Evolutionary conservation across 2,329 filamentous ascomycete genomes (phyloP), one percentile per base, ranked within the genome.

Genomic region (Emmonsiellopsis sp.): DNA sequence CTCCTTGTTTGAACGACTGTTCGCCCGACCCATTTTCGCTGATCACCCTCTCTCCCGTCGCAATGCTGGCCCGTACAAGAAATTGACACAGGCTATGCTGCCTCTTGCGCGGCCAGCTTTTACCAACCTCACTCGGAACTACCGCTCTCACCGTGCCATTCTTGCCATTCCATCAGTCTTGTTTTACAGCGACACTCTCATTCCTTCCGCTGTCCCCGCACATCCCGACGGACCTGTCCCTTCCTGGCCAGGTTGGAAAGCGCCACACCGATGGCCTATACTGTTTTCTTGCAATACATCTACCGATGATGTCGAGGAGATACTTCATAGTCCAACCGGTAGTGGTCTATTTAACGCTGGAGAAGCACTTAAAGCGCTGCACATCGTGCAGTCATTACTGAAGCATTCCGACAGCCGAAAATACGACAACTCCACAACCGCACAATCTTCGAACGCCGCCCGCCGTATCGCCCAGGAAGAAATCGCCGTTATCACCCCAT

Each of bases 141-240:
- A 76, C 59, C 70, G 74, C 52, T 75, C 72, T 39, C 73, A 76
- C 52, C 68, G 71, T 5, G 65, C 73, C 27, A 75, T 76, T 52
- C 64, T 76, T 31, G 65, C 66, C 11, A 63, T 73, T 5, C 70
- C 73, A 2, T 69, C 64, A 33, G 59, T 64, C 1, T 61, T 74
- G 21, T 75, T 75, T 61, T 75, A 76, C 58, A 60, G 66, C 56
- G 68, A 76, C 56, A 75, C 72, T 0, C 61, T 76, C 3, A 66
- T 74, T 33, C 70, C 72, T 5, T 70, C 73, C 61, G 67, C 68
- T 36, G 53, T 47, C 1, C 46, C 52, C 10, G 14, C 49, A 14
- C 44, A 56, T 40, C 49, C 53, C 1, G 44, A 48, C 32, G 55
- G 57, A 1, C 50, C 53, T 3, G 51, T 60, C 14, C 58, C 55